Evolutionary conservation across 208 protist species (phyloP).

Genomic region (Trypanosoma rangeli): DNA sequence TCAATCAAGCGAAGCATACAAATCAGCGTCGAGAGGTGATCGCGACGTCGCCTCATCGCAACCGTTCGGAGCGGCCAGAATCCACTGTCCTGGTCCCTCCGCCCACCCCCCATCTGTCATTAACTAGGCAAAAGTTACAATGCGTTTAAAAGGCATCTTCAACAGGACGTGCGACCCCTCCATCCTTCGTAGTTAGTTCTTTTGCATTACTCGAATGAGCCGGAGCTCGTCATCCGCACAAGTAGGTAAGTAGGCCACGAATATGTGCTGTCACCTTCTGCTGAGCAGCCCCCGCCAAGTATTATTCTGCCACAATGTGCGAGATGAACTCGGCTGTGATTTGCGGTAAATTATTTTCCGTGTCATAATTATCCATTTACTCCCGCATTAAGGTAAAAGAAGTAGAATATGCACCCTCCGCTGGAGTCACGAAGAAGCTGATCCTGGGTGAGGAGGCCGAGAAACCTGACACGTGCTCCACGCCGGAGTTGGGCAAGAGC

Average conservation of each 20-base stretch:
- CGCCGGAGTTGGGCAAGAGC: too few relatives aligned
- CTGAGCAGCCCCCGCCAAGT: background rate
- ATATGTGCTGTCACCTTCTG: conserved; percentile 1
- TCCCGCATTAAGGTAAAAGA: too few relatives aligned
- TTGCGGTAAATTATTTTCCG: too few relatives aligned
- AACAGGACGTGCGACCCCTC: background rate
- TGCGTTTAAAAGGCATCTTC: conserved; percentile 6
- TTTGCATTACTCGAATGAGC: background rate
- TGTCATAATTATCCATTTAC: too few relatives aligned
- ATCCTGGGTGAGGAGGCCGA: too few relatives aligned
- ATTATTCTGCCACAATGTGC: background rate
- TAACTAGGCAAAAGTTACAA: background rate
- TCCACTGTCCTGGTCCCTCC: too few relatives aligned
- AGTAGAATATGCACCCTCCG: too few relatives aligned
- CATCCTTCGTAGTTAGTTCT: background rate
- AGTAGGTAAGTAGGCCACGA: conserved; percentile 3
- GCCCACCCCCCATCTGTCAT: background rate
- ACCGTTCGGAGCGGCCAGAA: too few relatives aligned
- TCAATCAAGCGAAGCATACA: background rate
- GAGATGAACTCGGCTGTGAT: background rate
- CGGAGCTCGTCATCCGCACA: background rate
- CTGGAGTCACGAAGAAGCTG: too few relatives aligned
- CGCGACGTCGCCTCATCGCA: conserved; percentile 1
- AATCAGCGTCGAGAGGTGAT: background rate
- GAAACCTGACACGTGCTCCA: too few relatives aligned